Evolutionary conservation across 2,329 filamentous ascomycete species (phyloP), one percentile per base, ranked within the genome.

Genomic region (Aspergillus brunneoviolaceus): DNA sequence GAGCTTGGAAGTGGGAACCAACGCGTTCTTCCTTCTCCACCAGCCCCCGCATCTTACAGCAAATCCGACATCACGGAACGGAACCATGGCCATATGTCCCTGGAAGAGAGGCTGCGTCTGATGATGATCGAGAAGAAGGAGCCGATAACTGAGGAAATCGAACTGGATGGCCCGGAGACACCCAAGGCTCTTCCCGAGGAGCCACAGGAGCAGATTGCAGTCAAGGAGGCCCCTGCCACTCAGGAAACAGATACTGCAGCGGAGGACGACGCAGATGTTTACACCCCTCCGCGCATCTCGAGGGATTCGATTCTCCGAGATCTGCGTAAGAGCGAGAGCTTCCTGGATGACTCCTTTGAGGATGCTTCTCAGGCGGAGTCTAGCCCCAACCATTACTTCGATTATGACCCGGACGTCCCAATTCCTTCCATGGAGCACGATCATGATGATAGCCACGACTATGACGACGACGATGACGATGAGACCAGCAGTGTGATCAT

Each of bases 241-340:
- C n/a, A 63, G 12, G 27, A 48, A 12, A 19, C 52, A 11, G 58
- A 63, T 33, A 49, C 58, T 10, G 12, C 51, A 9, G 29, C 21
- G 6, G 49, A 33, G 48, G 85, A 87, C 21, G 84, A 87, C 57
- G 82, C 82, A 74, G 88, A 67, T 83, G 84, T 56, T 77, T 82
- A 59, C 81, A 84, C 69, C 14, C 91, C 87, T 19, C 84, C 90
- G 11, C 89, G 89, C 57, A 96, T 98, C 71, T 97, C 94, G 9
- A 87, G 94, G 42, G 95, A 98, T 73, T 96, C 93, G 0, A 98
- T 98, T 67, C 81, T 98, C 68, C 88, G 91, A 56, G 92, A 94
- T 63, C 89, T 97, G 58, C 91, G 95, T 72, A 76, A 73, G 39
- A 67, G 90, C 89, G 77, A 91, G 74, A 73, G 79, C 59, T 77